These are phyloP conservation scores for Candida maltosa DNA, from an alignment of 805 yeast species.

Conservation along the genomic window DNA sequence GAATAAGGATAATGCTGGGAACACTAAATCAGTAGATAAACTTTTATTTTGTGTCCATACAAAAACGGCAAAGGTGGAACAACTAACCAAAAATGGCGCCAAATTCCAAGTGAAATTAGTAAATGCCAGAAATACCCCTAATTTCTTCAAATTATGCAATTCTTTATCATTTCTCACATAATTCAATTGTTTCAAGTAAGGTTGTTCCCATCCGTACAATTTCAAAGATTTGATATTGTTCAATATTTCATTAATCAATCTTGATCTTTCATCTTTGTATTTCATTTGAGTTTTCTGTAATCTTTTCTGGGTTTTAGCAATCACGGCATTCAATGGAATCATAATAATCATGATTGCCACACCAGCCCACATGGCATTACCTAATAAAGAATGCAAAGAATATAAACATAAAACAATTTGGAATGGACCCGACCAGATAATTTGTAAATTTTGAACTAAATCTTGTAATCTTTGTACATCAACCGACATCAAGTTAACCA, in stretches of 20 bases:
- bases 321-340: constrained; percentile 73
- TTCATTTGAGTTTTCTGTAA: constrained; percentile 86
- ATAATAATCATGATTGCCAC: constrained; percentile 72
- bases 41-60: constrained; percentile 56
- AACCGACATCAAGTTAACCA: constrained; percentile 91
- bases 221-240: constrained; percentile 91
- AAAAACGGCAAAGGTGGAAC: constrained; percentile 84
- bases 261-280: constrained; percentile 87
- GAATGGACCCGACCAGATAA: constrained; percentile 92
- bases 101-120: constrained; percentile 76
- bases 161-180: constrained; percentile 87
- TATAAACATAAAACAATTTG: constrained; percentile 74
- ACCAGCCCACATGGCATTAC: constrained; percentile 96
- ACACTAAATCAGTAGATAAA: constrained; percentile 84
- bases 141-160: constrained; percentile 66
- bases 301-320: constrained; percentile 65
- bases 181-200: constrained; percentile 70
- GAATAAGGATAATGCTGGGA: constrained; percentile 86
- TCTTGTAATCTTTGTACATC: constrained; percentile 89
- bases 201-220: constrained; percentile 92
- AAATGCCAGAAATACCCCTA: constrained; percentile 70
- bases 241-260: constrained; percentile 82
- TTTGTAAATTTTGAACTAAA: constrained; percentile 70
- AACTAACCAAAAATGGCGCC: constrained; percentile 87
- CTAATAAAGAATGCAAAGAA: constrained; percentile 69